These are phyloP conservation scores for Aspergillus candidus DNA, from an alignment of 2,329 filamentous ascomycete species.

Conservation along the genomic window DNA sequence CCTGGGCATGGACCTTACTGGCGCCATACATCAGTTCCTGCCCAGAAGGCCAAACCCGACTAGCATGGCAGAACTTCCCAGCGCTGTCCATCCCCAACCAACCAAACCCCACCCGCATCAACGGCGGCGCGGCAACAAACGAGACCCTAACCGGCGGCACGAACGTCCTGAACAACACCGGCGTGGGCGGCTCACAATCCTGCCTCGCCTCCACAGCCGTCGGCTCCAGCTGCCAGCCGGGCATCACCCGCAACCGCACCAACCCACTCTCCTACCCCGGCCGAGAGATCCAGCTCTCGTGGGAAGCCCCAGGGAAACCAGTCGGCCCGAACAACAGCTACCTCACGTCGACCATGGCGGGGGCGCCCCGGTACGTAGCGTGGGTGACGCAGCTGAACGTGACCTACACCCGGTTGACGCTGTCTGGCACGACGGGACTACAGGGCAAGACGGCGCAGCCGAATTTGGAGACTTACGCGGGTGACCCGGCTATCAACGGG, in stretches of 20 bases:
- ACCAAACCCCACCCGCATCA: conserved; percentile 64
- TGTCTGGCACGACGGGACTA: conserved; percentile 45
- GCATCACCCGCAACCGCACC: conserved; percentile 62
- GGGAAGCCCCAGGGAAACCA: conserved; percentile 62
- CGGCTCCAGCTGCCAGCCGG: conserved; percentile 53
- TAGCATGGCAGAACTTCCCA: conserved; percentile 83
- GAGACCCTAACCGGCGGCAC: conserved; percentile 50
- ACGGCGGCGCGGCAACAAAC: conserved; percentile 56
- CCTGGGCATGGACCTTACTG: conserved; percentile 75
- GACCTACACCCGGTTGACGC: conserved; percentile 60
- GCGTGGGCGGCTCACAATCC: conserved; percentile 41
- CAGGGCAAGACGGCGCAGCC: conserved; percentile 66
- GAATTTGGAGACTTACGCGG: conserved; percentile 58
- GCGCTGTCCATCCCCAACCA: conserved; percentile 66
- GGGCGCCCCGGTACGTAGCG: conserved; percentile 58
- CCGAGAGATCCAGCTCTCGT: conserved; percentile 62
- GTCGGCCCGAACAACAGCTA: conserved; percentile 82
- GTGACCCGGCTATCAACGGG: conserved; percentile 65
- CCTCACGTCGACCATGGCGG: conserved; percentile 56
- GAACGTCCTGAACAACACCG: conserved; percentile 29
- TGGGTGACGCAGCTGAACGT: conserved; percentile 75
- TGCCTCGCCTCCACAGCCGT: conserved; percentile 53
- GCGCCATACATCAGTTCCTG: conserved; percentile 77
- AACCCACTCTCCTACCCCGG: conserved; percentile 69
- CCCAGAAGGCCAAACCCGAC: conserved; percentile 63